Percentiles rank a stretch among this genome's conserved stretches.
Evolutionary conservation across 148 eudicot genomes (phyloP).

Genomic region (Camellia granthamiana): DNA sequence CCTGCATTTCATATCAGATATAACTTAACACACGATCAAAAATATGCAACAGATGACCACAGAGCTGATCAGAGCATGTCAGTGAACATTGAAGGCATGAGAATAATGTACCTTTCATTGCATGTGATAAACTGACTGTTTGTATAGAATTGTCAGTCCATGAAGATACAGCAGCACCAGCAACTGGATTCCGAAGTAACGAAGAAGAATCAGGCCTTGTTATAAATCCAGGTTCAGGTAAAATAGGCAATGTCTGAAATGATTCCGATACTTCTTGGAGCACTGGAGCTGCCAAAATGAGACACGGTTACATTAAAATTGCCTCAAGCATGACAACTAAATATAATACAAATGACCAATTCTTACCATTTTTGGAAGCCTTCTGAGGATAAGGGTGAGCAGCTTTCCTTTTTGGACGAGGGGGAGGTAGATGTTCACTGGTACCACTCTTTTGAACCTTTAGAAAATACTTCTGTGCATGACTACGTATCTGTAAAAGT

Average conservation of each 20-base stretch:
- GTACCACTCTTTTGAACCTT: slow-evolving; percentile 94
- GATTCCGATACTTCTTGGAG: slow-evolving; percentile 38
- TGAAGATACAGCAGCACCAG: slow-evolving; percentile 39
- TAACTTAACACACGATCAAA: slow-evolving; percentile 4
- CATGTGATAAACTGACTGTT: slow-evolving; percentile 29
- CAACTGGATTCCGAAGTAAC: slow-evolving; percentile 34
- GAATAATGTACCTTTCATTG: slow-evolving; percentile 43
- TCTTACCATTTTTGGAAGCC: slow-evolving; percentile 78
- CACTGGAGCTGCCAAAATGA: slow-evolving; percentile 41
- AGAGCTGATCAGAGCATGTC: background rate
- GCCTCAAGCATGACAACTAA: slow-evolving; percentile 7
- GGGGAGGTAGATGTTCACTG: slow-evolving; percentile 95
- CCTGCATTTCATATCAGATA: slow-evolving; percentile 50
- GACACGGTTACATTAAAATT: background rate
- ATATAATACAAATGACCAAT: background rate
- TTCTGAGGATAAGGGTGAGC: slow-evolving; percentile 97
- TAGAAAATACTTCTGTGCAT: slow-evolving; percentile 95
- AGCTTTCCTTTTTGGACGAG: slow-evolving; percentile 96
- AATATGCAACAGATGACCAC: background rate
- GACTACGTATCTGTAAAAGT: slow-evolving; percentile 90
- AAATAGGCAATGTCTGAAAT: slow-evolving; percentile 33
- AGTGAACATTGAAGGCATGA: background rate
- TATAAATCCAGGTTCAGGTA: slow-evolving; percentile 40
- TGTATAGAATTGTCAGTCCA: slow-evolving; percentile 45
- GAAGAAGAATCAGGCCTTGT: slow-evolving; percentile 44